phyloP scores from a whole-genome alignment of 352 stramenopile genomes.

The Phytopythium montanum region DNA sequence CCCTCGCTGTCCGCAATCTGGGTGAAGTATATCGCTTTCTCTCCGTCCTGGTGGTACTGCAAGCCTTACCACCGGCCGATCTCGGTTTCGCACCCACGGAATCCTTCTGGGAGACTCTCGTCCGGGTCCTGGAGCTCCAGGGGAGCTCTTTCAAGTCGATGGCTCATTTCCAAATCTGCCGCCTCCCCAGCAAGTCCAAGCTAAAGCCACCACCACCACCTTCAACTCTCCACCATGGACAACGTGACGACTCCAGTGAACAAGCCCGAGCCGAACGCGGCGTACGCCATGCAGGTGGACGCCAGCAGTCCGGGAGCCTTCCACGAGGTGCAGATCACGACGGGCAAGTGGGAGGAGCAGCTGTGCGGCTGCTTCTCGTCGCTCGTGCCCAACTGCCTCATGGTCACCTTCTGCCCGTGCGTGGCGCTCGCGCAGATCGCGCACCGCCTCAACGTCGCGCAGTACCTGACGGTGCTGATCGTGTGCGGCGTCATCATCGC shows the following conservation, averaged over 20 bases:
- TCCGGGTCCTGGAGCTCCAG: no score
- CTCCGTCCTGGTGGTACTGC: no score
- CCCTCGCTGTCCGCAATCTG: no score
- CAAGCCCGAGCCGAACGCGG: neutral
- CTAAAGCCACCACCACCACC: neutral
- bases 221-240: neutral
- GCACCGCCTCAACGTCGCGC: slow-evolving; percentile 18
- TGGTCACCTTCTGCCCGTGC: slow-evolving; percentile 24
- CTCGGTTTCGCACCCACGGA: no score
- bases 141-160: no score
- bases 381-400: slow-evolving; percentile 26
- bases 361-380: slow-evolving; percentile 23
- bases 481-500: no score
- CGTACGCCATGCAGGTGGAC: no score
- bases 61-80: no score
- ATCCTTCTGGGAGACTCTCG: no score
- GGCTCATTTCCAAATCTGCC: neutral
- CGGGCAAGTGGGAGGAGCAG: slow-evolving; percentile 10
- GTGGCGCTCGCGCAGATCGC: slow-evolving; percentile 35
- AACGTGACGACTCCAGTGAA: neutral
- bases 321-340: neutral
- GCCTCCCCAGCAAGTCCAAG: neutral
- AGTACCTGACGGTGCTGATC: slow-evolving; percentile 2
- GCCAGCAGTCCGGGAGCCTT: neutral
- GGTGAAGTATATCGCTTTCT: no score